phyloP scores from a whole-genome alignment of 169 alveolate genomes.

The Cryptosporidium tyzzeri region DNA sequence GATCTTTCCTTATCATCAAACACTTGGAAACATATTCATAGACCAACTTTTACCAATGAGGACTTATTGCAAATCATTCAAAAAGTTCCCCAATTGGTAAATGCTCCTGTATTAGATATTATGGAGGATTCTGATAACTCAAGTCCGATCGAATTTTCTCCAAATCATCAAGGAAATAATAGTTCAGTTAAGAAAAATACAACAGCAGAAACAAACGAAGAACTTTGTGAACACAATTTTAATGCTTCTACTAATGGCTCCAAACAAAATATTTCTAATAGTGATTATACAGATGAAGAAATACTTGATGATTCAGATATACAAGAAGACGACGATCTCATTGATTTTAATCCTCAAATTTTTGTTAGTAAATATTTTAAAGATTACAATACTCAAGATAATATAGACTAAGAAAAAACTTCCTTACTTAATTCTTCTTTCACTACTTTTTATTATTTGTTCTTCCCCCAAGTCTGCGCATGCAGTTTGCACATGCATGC shows the following conservation, averaged over 20 bases:
- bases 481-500: not conserved
- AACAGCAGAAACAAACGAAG: not conserved
- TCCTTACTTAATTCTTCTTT: not conserved
- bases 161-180: not conserved
- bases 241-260: not conserved
- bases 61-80: constrained; percentile 77
- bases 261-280: constrained; percentile 11
- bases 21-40: constrained; percentile 76
- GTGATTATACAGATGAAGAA: constrained; percentile 70
- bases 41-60: constrained; percentile 78
- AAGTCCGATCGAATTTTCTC: not conserved
- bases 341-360: constrained; percentile 37
- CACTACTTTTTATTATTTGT: no score
- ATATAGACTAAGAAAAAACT: not conserved
- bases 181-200: not conserved
- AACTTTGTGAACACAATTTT: not conserved
- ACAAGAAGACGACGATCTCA: constrained; percentile 34
- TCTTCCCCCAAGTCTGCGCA: no score
- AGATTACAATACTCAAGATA: not conserved
- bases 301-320: constrained; percentile 51
- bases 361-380: constrained; percentile 54
- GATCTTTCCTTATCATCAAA: constrained; percentile 76
- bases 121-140: constrained; percentile 52
- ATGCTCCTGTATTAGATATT: constrained; percentile 69
- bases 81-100: constrained; percentile 77